Evolutionary conservation across 257 asterid species (phyloP), one percentile per base, ranked within the genome.

Genomic region (Oldenlandia corymbosa): DNA sequence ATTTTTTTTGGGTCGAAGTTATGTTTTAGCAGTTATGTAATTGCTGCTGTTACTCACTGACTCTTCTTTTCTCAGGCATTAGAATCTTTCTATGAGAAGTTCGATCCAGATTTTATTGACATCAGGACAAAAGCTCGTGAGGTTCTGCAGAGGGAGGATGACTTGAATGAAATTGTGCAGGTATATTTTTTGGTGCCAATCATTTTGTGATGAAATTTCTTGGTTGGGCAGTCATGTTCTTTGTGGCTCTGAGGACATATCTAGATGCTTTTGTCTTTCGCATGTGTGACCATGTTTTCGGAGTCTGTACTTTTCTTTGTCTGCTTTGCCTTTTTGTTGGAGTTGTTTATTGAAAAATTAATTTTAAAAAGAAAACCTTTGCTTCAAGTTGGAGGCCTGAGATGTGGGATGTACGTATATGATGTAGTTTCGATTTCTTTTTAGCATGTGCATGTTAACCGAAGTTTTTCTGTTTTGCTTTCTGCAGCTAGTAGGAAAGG

Each of bases 61-160:
- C 23, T 59, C 20, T 36, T 20, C 21, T 47, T 23, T 60, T 30
- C 65, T 45, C 84, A 93, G 99, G 99, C 99, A 46, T 76, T 93
- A 78, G 99, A 92, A 78, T 76, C 97, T 79, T 92, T 89, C 68
- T 92, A 92, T 62, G 99, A 92, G 79, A 93, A 89, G 83, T 93
- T 89, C 46, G 99, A 93, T 83, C 64, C 96, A 51, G 97, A 93
- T 76, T 93, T 93, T 75, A 93, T 93, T 61, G 83, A 84, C 66
- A 93, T 93, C 73, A 81, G 97, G 91, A 93, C 99, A 62, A 89
- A 84, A 81, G 99, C 99, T 46, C 99, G 99, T 78, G 99, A 92
- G 75, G 99, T 92, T 72, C 84, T 92, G 80, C 99, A 92, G 73
- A 87, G 99, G 78, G 99, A 89, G 71, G 99, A 92, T 79, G 99